Evolutionary conservation across 345 rosid genomes (phyloP).

Genomic region (Chamaenerion angustifolium): DNA sequence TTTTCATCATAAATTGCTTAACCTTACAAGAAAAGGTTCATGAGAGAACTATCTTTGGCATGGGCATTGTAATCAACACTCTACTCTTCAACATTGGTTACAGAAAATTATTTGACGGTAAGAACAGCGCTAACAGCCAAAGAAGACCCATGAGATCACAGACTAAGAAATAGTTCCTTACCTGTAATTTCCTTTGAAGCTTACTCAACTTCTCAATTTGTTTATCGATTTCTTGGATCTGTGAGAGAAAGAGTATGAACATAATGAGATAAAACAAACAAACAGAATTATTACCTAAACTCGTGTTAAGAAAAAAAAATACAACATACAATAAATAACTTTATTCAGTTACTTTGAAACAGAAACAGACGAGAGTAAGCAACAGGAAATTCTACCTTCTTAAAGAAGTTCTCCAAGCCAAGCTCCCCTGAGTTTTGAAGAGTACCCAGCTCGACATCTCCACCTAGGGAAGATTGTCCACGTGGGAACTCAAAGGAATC

Average conservation of each 20-base stretch:
- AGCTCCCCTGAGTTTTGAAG: slow-evolving; percentile 56
- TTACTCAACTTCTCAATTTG: slow-evolving; percentile 71
- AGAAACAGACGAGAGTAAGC: not conserved
- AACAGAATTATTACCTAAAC: no score
- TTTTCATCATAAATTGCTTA: no score
- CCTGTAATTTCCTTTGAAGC: slow-evolving; percentile 87
- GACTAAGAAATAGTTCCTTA: slow-evolving; percentile 9
- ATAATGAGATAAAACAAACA: no score
- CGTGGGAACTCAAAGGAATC: slow-evolving; percentile 72
- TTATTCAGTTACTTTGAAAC: slow-evolving; percentile 1
- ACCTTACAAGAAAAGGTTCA: no score
- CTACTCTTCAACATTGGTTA: no score
- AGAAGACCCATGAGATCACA: no score
- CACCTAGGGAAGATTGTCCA: slow-evolving; percentile 47
- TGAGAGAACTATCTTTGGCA: no score
- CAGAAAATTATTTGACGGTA: no score
- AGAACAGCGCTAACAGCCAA: no score
- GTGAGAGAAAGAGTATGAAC: slow-evolving; percentile 5
- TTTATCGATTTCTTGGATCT: slow-evolving; percentile 88
- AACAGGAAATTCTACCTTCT: slow-evolving; percentile 29
- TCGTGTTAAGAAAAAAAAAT: no score
- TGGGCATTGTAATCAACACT: no score
- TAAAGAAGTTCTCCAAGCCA: slow-evolving; percentile 73
- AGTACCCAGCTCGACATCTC: slow-evolving; percentile 58
- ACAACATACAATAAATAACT: not conserved